These are phyloP conservation scores for Thalassiosira exigua DNA, from an alignment of 352 stramenopile genomes.

Conservation along the genomic window DNA sequence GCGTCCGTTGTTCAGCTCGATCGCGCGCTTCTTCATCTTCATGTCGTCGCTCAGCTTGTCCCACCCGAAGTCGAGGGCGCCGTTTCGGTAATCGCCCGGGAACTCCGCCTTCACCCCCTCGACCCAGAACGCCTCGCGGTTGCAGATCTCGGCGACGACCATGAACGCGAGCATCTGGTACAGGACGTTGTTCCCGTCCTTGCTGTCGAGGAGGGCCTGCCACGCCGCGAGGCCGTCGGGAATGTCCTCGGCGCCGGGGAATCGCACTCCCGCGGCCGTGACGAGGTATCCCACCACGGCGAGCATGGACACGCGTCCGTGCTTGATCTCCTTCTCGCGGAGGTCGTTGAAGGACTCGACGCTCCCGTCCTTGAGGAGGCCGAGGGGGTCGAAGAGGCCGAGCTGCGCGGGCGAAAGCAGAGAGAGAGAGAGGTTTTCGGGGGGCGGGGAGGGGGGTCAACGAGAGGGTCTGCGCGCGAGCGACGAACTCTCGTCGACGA, in stretches of 20 bases:
- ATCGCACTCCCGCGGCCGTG: constrained; percentile 58
- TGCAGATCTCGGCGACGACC: too few relatives aligned
- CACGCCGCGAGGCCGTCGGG: constrained; percentile 41
- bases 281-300: constrained; percentile 75
- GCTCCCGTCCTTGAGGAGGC: constrained; percentile 62
- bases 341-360: constrained; percentile 78
- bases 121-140: constrained; percentile 51
- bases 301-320: constrained; percentile 72
- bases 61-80: constrained; percentile 73
- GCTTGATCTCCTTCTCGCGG: constrained; percentile 61
- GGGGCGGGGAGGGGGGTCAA: too few relatives aligned
- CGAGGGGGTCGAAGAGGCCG: constrained; percentile 81
- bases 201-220: constrained; percentile 38
- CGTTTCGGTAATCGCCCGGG: constrained; percentile 70
- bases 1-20: constrained; percentile 37
- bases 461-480: too few relatives aligned
- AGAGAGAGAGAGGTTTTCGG: too few relatives aligned
- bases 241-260: constrained; percentile 66
- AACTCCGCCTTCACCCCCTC: constrained; percentile 56
- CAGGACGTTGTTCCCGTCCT: too few relatives aligned
- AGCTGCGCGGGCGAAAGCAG: too few relatives aligned
- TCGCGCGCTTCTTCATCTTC: constrained; percentile 74
- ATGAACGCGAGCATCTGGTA: constrained; percentile 49
- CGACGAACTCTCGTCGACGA: too few relatives aligned
- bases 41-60: constrained; percentile 49